These are phyloP conservation scores for Tuctoria greenei DNA, from an alignment of 176 grass and related monocot species.

Conservation along the genomic window DNA sequence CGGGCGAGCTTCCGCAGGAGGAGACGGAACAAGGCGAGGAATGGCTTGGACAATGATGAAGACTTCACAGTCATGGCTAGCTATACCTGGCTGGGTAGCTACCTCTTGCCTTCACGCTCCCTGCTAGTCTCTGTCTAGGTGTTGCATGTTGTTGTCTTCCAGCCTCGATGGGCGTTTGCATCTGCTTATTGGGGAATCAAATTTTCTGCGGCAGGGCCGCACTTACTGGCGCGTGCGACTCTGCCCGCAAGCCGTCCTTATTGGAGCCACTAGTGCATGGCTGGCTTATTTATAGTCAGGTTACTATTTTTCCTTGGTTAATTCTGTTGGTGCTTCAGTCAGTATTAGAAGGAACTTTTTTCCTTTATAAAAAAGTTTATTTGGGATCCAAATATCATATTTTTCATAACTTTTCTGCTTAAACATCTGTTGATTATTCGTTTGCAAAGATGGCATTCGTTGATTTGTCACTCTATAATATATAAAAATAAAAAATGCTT, in stretches of 20 bases:
- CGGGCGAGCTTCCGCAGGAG: constrained; percentile 35
- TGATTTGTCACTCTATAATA: not conserved
- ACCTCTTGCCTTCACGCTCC: not conserved
- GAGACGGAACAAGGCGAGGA: constrained; percentile 42
- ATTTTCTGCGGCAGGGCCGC: too few species aligned
- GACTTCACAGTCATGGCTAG: constrained; percentile 14
- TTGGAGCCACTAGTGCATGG: not conserved
- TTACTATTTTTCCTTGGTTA: not conserved
- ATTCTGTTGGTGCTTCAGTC: too few species aligned
- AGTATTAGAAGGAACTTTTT: too few species aligned
- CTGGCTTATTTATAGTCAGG: not conserved
- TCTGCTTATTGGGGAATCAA: not conserved
- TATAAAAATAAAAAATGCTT: not conserved
- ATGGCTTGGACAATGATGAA: constrained; percentile 41
- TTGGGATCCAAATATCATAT: too few species aligned
- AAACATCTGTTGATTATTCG: not conserved
- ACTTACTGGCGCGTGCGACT: too few species aligned
- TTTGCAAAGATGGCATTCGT: too few species aligned
- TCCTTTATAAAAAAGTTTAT: too few species aligned
- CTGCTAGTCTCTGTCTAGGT: constrained; percentile 17
- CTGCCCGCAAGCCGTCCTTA: too few species aligned
- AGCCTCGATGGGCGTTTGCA: not conserved
- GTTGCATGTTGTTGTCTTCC: constrained; percentile 21
- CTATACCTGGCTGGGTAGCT: not conserved
- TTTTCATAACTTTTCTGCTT: not conserved